Evolutionary conservation across 371 early-diverging fungal genomes (phyloP).

Genomic region (Umbelopsis sp.): DNA sequence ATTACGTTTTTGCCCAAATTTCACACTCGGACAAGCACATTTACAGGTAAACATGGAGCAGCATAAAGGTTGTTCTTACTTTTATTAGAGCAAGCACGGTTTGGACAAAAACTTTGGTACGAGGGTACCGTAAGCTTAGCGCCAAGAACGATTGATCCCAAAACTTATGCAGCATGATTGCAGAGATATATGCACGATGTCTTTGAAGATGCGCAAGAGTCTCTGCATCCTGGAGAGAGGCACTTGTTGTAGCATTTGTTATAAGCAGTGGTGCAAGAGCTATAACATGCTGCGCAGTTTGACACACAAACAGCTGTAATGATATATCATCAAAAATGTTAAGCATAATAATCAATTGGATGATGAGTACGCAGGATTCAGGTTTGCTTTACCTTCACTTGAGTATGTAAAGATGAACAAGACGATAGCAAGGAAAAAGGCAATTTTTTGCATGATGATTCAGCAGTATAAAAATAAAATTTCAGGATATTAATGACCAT

Average conservation of each 20-base stretch:
- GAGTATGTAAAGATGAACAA: neutral
- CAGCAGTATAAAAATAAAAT: neutral
- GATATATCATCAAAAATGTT: neutral
- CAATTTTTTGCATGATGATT: neutral
- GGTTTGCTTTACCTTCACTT: neutral
- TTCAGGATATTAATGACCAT: neutral
- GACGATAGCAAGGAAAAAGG: neutral
- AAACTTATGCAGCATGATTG: neutral
- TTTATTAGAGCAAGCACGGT: no score
- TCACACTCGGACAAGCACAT: no score
- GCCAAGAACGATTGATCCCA: neutral
- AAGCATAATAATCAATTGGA: no score
- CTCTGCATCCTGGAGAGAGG: neutral
- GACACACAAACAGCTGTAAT: neutral
- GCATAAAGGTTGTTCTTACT: no score
- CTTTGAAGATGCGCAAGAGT: neutral
- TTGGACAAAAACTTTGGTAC: no score
- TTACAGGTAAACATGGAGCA: no score
- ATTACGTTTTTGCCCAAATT: no score
- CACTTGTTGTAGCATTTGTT: neutral
- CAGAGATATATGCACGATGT: neutral
- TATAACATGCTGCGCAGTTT: constrained; percentile 3
- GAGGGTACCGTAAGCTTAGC: neutral
- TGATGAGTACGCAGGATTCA: no score
- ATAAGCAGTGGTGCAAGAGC: neutral